These are phyloP conservation scores for Aspergillus sp. DNA, from an alignment of 2,329 filamentous ascomycete species.

Conservation along the genomic window DNA sequence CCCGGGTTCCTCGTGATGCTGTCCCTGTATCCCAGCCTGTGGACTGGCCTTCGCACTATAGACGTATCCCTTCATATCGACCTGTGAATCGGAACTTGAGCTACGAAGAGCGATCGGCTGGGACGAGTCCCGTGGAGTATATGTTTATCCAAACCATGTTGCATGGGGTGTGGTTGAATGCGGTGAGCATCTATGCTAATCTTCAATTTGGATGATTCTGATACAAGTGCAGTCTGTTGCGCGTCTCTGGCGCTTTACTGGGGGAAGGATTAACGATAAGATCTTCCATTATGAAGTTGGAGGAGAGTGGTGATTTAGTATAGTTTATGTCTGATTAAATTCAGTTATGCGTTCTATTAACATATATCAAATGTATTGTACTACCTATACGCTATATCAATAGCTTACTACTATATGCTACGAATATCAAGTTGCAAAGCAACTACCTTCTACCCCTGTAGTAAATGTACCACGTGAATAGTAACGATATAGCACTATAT, in stretches of 20 bases:
- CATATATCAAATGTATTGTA: too few relatives aligned
- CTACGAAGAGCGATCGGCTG: conserved; percentile 46
- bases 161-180: conserved; percentile 49
- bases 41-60: conserved; percentile 53
- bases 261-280: conserved; percentile 52
- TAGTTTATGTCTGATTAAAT: background rate
- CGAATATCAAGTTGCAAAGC: too few relatives aligned
- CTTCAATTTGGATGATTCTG: background rate
- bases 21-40: conserved; percentile 11
- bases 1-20: background rate
- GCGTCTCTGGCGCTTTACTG: conserved; percentile 52
- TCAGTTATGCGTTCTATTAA: too few relatives aligned
- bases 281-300: conserved; percentile 57
- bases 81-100: conserved; percentile 50
- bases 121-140: conserved; percentile 47
- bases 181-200: conserved; percentile 22
- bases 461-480: too few relatives aligned
- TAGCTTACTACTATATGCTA: too few relatives aligned
- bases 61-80: conserved; percentile 51
- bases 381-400: too few relatives aligned
- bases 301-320: conserved; percentile 50
- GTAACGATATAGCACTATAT: too few relatives aligned
- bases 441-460: too few relatives aligned
- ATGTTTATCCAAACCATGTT: conserved; percentile 56
- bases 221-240: conserved; percentile 35